A percentile compares a stretch with the other conserved stretches of the same genome.
phyloP scores from a whole-genome alignment of 495 filamentous ascomycete species.

The Talaromyces nanjingensis region DNA sequence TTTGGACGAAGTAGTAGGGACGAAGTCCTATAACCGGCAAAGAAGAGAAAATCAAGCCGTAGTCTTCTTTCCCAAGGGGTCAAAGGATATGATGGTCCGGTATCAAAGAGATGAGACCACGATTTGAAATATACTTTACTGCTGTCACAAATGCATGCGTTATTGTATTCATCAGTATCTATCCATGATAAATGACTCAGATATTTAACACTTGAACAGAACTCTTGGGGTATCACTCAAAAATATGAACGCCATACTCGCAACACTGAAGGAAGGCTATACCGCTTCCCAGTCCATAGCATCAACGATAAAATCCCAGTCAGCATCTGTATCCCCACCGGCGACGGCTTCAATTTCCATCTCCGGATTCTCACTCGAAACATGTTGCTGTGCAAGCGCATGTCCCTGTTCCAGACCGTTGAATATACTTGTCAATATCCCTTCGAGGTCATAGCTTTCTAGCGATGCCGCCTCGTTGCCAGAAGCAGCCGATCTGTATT shows the following conservation, averaged over 20 bases:
- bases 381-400: conserved; percentile 19
- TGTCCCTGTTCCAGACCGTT: conserved; percentile 30
- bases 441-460: conserved; percentile 48
- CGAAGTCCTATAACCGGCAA: no score
- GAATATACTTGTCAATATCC: conserved; percentile 41
- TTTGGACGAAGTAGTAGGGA: no score
- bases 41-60: no score
- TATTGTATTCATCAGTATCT: neutral
- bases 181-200: neutral
- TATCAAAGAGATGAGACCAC: no score
- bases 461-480: conserved; percentile 22
- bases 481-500: conserved; percentile 11
- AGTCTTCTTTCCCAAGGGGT: no score
- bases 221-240: neutral
- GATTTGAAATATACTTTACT: no score
- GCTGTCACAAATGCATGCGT: neutral
- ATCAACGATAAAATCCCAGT: conserved; percentile 57
- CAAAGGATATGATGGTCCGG: no score
- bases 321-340: conserved; percentile 19
- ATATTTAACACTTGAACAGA: neutral
- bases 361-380: conserved; percentile 15
- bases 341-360: conserved; percentile 9
- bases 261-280: conserved; percentile 11
- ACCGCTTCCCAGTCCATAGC: conserved; percentile 62
- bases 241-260: neutral